Percentiles rank a stretch among this genome's conserved stretches.
Evolutionary conservation across 1,284 basidiomycete genomes (phyloP).

Genomic region (Kalmanozyma brasiliensis): DNA sequence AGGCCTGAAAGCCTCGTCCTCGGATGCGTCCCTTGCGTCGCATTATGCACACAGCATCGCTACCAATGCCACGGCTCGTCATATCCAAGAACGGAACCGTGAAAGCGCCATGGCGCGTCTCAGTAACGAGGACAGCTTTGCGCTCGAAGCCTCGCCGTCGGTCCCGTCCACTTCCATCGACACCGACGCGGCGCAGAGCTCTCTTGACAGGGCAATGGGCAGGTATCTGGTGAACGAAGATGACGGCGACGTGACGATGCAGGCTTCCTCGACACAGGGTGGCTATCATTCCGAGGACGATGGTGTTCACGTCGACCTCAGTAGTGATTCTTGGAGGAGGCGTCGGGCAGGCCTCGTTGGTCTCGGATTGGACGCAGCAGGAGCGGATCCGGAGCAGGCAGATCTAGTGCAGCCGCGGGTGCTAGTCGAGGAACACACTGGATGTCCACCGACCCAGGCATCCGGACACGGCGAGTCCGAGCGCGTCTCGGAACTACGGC

Average conservation of each 20-base stretch:
- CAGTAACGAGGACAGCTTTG: constrained; percentile 44
- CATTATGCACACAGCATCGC: constrained; percentile 34
- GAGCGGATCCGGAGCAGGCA: not conserved
- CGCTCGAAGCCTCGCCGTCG: constrained; percentile 15
- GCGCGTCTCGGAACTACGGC: constrained; percentile 7
- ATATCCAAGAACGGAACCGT: constrained; percentile 32
- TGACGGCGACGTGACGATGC: constrained; percentile 3
- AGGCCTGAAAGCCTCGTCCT: constrained; percentile 30
- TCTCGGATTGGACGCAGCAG: constrained; percentile 20
- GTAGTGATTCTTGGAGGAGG: constrained; percentile 9
- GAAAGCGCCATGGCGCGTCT: constrained; percentile 40
- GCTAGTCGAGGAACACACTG: not conserved
- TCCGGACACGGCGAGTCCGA: not conserved
- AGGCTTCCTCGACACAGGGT: not conserved
- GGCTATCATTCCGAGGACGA: constrained; percentile 13
- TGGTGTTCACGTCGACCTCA: constrained; percentile 19
- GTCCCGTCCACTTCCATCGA: constrained; percentile 9
- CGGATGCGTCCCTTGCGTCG: constrained; percentile 26
- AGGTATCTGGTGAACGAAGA: not conserved
- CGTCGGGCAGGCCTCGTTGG: constrained; percentile 36
- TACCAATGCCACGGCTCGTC: constrained; percentile 24
- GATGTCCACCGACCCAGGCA: not conserved
- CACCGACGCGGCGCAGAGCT: not conserved
- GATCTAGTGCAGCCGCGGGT: not conserved
- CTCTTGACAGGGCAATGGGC: not conserved